Evolutionary conservation across 2,329 filamentous ascomycete species (phyloP), one percentile per base, ranked within the genome.

Genomic region (Colletotrichum sp.): DNA sequence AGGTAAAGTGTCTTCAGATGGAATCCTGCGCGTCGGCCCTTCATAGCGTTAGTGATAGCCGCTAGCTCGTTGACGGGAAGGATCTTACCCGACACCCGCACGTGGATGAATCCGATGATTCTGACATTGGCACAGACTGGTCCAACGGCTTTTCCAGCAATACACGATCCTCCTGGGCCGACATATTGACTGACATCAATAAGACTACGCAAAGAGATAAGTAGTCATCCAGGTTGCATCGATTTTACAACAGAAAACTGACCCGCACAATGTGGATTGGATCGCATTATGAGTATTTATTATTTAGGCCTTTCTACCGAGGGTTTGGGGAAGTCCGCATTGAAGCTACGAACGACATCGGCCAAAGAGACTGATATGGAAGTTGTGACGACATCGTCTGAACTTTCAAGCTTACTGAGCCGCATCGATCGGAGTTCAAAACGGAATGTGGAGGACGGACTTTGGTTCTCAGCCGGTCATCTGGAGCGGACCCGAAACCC

Each of bases 1-100:
- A 82, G 78, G 30, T 79, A 81, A 2, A 80, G 67, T 0, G 80
- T 81, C 28, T 79, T 75, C 1, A 81, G 59, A 34, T 81, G 77
- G 48, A 59, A 76, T 4, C 16, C 11, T 15, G 34, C 64, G 28
- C 28, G 44, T 19, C 32, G 64, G 5, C 16, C 74, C 73, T 59
- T 19, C 3, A 12, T 15, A 11, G 4, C 7, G 65, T 73, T 28
- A 73, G 65, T 27, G 2, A 0, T 0, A 13, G 3, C 6, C 25
- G 13, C 39, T 28, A 22, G 12, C 0, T 22, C n/a, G 0, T 5
- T 52, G n/a, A 22, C 44, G 44, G 44, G 28, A 15, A 32, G n/a
- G 22, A 52, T 59, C 61, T 55, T 55, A 75, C 72, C 30, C 55
- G 34, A n/a, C 19, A 30, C 9, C 13, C 36, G 55, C 57, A 8